Evolutionary conservation across 2,329 filamentous ascomycete genomes (phyloP), one percentile per base, ranked within the genome.

Genomic region (Truncatella angustata): DNA sequence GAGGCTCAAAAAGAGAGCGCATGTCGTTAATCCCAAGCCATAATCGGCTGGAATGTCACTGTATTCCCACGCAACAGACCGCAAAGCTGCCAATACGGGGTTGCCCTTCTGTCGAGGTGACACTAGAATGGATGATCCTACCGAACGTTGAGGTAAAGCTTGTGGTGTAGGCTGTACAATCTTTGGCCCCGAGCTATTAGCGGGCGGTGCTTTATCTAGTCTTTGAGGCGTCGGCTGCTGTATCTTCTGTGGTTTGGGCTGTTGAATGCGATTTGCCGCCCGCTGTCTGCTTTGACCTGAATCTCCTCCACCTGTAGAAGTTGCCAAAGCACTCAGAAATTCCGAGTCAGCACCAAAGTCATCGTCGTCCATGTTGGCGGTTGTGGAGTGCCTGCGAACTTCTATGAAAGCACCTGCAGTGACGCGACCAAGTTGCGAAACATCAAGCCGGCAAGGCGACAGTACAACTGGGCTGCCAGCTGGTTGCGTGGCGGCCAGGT

Each of bases 11-110:
- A 97, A 99, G 4, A 99, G 79, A 1, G 90, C 92, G 64, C 93
- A 96, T 5, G 92, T 96, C 0, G 91, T 96, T 37, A 82, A 67
- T 0, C 94, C 93, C 21, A 97, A 77, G 7, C 93, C 87, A 68
- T 95, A 99, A 72, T 99, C 94, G 28, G 93, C 90, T 1, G 88
- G 87, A n/a, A 96, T 96, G 64, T 97, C 93, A 56, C 90, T 92
- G 70, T 96, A 97, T 71, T 99, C 94, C 94, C 94, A 99, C 0
- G 91, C 83, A 53, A 95, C 79, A 1, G 88, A 86, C 54, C 87
- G 86, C 61, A 99, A 82, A 69, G 87, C 84, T 50, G 90, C 88
- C 26, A 99, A 75, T 46, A 97, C 88, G 0, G 94, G 94, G 63
- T 99, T 99, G 56, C 93, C 94, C 70, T 96, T 95, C 70, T 99